Evolutionary conservation across 2,329 filamentous ascomycete genomes (phyloP).

Genomic region (Aspergillus cejpii): DNA sequence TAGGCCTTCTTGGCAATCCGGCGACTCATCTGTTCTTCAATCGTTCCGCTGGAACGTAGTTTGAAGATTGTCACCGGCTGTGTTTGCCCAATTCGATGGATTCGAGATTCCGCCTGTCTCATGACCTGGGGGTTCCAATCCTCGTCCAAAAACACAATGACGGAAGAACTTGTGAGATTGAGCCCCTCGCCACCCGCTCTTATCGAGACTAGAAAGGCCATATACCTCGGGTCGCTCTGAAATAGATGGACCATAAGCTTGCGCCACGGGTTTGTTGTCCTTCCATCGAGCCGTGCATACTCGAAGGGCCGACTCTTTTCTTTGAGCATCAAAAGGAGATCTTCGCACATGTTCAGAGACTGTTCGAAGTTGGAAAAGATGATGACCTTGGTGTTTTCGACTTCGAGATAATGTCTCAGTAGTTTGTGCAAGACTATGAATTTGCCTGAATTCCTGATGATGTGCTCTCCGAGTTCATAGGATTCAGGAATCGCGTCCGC

Average conservation of each 20-base stretch:
- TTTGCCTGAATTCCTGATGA: slow-evolving; percentile 50
- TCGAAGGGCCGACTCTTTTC: slow-evolving; percentile 39
- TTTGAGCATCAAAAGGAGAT: slow-evolving; percentile 44
- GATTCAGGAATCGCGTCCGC: slow-evolving; percentile 41
- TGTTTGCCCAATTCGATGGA: slow-evolving; percentile 51
- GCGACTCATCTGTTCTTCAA: slow-evolving; percentile 54
- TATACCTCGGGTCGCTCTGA: slow-evolving; percentile 44
- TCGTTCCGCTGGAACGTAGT: slow-evolving; percentile 51
- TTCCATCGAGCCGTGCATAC: slow-evolving; percentile 48
- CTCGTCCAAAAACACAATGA: slow-evolving; percentile 53
- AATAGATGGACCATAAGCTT: slow-evolving; percentile 51
- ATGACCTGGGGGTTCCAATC: slow-evolving; percentile 52
- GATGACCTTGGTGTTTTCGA: slow-evolving; percentile 41
- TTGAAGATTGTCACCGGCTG: slow-evolving; percentile 52
- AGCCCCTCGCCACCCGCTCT: slow-evolving; percentile 52
- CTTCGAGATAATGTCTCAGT: slow-evolving; percentile 19
- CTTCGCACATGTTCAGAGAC: slow-evolving; percentile 48
- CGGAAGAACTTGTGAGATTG: slow-evolving; percentile 49
- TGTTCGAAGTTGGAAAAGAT: slow-evolving; percentile 53
- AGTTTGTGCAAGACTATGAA: slow-evolving; percentile 50
- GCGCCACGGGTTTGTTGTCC: slow-evolving; percentile 43
- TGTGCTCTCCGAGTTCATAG: slow-evolving; percentile 41
- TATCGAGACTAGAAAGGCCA: slow-evolving; percentile 52
- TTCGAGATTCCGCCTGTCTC: slow-evolving; percentile 50
- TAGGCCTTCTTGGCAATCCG: slow-evolving; percentile 58